Conservation (phyloP, 495 filamentous ascomycete species). For the Chaetomium cochliodes region DNA sequence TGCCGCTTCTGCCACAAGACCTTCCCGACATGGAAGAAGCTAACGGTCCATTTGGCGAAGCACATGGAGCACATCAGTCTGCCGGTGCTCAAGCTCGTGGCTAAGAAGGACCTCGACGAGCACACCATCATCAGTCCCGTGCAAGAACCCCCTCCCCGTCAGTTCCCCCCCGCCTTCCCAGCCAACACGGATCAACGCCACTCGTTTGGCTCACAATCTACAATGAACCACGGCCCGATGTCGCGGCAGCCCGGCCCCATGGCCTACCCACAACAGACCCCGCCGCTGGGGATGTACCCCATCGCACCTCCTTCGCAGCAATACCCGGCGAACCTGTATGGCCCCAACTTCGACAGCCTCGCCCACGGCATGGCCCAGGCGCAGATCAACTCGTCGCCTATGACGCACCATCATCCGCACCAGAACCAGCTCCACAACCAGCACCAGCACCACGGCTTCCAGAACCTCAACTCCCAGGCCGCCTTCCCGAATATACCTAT, state of each 20-base stretch:
- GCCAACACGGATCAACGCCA: conserved; percentile 41
- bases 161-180: conserved; percentile 37
- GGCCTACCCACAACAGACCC: conserved; percentile 20
- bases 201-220: conserved; percentile 19
- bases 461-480: conserved; percentile 11
- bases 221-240: not conserved
- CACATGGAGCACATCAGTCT: conserved; percentile 95
- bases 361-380: conserved; percentile 23
- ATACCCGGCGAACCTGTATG: conserved; percentile 5
- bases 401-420: conserved; percentile 12
- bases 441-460: conserved; percentile 11
- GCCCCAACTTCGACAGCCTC: conserved; percentile 17
- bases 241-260: conserved; percentile 22
- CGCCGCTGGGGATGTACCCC: conserved; percentile 10
- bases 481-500: conserved; percentile 28
- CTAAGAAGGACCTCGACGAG: conserved; percentile 53
- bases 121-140: conserved; percentile 64
- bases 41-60: conserved; percentile 90
- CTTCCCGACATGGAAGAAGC: conserved; percentile 87
- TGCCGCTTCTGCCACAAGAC: conserved; percentile 88
- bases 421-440: conserved; percentile 4
- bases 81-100: conserved; percentile 76
- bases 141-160: conserved; percentile 51
- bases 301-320: conserved; percentile 9
- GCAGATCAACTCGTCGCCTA: conserved; percentile 22